Base-by-base conservation (phyloP, 768 basidiomycete genomes). In the Lactifluus volemus region DNA sequence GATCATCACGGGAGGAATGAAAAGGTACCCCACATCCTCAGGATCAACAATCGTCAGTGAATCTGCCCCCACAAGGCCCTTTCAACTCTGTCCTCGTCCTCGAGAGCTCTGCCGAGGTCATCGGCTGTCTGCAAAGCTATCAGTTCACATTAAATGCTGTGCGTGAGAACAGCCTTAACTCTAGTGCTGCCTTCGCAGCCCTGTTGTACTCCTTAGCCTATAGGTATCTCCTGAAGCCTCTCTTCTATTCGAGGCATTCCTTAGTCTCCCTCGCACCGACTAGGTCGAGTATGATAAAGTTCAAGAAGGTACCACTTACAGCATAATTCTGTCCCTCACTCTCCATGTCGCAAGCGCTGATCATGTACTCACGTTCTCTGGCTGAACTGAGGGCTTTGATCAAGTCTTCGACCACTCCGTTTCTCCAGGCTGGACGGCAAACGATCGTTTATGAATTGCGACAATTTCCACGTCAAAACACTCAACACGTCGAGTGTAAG, bases 201-300 rank as follows among this genome's bases (percentile, higher is more conserved):
- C 48, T 62, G n/a, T n/a, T n/a, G n/a, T n/a, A n/a, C 48, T 57
- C 55, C 4, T 45, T 49, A 3, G 55, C 55, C 38, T 58, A 55
- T n/a, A 58, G 21, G 38, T 21, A 61, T 42, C 17, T 52, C 12
- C 55, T 9, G 14, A 62, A 1, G n/a, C 50, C 45, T 21, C 14
- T 52, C 21, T 41, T 62, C 25, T 29, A 34, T 3, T 44, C 50
- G 15, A 62, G 32, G 30, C 61, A 55, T 11, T 0, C 6, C 36
- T 19, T 58, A 19, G 36, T 41, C 30, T 62, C 61, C 25, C n/a
- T 4, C 11, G 61, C 10, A 9, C 55, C 58, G 7, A 39, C 9
- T 19, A 12, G 12, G 0, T 53, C 48, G 25, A 49, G 21, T 30
- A n/a, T 17, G 29, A 15, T 15, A 10, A 29, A 10, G 21, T 15